Evolutionary conservation across 306 rosid genomes (phyloP).

Genomic region (Vicia villosa): DNA sequence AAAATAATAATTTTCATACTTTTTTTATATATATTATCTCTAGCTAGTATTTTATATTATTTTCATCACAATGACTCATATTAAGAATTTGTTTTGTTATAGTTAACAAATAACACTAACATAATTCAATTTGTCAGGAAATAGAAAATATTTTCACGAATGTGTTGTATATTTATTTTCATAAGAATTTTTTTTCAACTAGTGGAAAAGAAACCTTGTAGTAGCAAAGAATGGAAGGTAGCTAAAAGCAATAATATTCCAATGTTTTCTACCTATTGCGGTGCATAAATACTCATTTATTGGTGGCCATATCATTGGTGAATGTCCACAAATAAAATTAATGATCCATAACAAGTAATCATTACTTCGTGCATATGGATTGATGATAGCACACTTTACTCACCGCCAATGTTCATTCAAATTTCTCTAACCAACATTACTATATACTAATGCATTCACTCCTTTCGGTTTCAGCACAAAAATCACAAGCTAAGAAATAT

Average conservation of each 20-base stretch:
- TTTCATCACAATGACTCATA: too few species aligned
- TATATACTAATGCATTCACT: conserved; percentile 46
- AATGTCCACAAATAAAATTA: conserved; percentile 39
- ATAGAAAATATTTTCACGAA: too few species aligned
- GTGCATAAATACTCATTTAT: conserved; percentile 41
- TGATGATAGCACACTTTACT: conserved; percentile 44
- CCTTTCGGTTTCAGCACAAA: conserved; percentile 45
- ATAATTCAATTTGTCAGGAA: too few species aligned
- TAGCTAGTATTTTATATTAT: too few species aligned
- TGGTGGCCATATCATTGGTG: conserved; percentile 41
- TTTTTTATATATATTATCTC: too few species aligned
- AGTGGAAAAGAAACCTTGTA: too few species aligned
- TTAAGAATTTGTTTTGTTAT: too few species aligned
- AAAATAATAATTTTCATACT: too few species aligned
- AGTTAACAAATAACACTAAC: too few species aligned
- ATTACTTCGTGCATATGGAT: conserved; percentile 17
- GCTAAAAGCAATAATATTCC: background rate
- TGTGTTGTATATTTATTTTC: too few species aligned
- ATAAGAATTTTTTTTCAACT: too few species aligned
- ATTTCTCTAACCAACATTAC: background rate
- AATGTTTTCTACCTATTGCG: conserved; percentile 21
- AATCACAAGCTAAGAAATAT: conserved; percentile 40
- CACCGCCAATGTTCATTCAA: conserved; percentile 60
- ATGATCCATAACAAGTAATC: background rate
- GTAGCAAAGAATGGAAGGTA: too few species aligned